Base-by-base conservation (phyloP, 306 rosid genomes). In the Castanospermum australe region DNA sequence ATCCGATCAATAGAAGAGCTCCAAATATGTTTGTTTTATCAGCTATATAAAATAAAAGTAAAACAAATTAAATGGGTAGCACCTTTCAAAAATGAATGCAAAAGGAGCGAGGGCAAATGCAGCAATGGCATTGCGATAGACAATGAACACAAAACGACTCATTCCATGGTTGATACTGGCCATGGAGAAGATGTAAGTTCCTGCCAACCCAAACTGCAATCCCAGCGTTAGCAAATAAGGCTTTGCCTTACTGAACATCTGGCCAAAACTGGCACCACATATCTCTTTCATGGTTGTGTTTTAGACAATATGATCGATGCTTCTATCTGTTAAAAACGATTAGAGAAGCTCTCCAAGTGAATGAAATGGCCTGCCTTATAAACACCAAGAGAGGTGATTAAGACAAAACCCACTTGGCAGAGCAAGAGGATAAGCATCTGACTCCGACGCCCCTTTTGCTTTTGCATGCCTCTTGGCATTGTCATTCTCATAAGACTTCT, bases 41-140 rank as follows among this genome's bases (percentile, higher is more conserved):
- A 28, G 32, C 32, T 47, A 10, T 36, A 54, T 22, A 8, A 10
- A 68, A 0, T 20, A 17, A 6, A 60, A 0, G 22, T 50, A 47
- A 3, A 18, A 38, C 28, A 45, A 28, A n/a, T n/a, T n/a, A n/a
- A 22, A 65, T 3, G 45, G 2, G 13, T 8, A 25, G 68, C 10
- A 87, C 97, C 98, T 91, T 84, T 91, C 94, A 28, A 91, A 67
- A 77, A 88, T 2, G 0, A 86, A 52, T 5, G 93, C 97, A 24
- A 90, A 90, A 24, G 94, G 90, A 48, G 92, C 90, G 0, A 93
- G 88, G 20, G 85, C 63, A 22, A 93, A 24, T 21, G 90, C 90
- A 17, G 94, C 91, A 5, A 89, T 69, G 28, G 71, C 75, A 81
- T 89, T 92, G 25, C 96, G 91, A 72, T 92, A 92, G 17, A 87